Evolutionary conservation across 768 basidiomycete genomes (phyloP), one percentile per base, ranked within the genome.

Genomic region (Termitomyces sp.): DNA sequence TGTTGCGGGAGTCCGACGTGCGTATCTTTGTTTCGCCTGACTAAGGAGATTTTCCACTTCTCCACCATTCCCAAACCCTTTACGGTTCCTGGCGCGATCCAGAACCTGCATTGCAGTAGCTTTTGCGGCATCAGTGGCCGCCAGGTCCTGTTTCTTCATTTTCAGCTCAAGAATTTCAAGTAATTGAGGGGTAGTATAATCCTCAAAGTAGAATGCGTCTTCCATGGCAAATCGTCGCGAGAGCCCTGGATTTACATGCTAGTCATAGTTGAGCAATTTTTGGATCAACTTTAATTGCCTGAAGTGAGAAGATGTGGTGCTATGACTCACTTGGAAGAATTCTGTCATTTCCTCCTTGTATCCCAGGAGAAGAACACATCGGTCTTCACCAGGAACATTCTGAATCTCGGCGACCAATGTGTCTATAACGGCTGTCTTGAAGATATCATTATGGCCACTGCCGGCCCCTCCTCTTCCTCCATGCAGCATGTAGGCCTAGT

Each of bases 351-450:
- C 75, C 5, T 81, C 75, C 58, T 83, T 81, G 68, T 89, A 89
- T 0, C 87, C 88, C 1, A 87, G 66, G 46, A 89, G 68, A 12
- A 89, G 71, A 0, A 89, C 83, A 55, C 85, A 87, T 33, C 86
- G 77, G 66, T 89, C 87, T 65, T 89, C 88, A 4, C 87, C 86
- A 0, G 84, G 84, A 0, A 78, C 78, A 47, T 79, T 86, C 63
- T 89, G 87, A 3, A 89, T 81, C 67, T 89, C 88, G 0, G 88
- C 88, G 0, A 89, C 87, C 31, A 89, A 81, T 0, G 87, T 88
- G 65, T 89, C 88, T 31, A 89, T 86, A 44, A 89, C 88, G 0
- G 86, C 78, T 1, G 83, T 85, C 61, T 87, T 88, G 69, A 72
- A 88, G 0, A 75, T 68, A 61, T 89, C 85, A 16, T 63, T 71